phyloP scores from a whole-genome alignment of 371 early-diverging fungal species.

The Coemansia sp. region DNA sequence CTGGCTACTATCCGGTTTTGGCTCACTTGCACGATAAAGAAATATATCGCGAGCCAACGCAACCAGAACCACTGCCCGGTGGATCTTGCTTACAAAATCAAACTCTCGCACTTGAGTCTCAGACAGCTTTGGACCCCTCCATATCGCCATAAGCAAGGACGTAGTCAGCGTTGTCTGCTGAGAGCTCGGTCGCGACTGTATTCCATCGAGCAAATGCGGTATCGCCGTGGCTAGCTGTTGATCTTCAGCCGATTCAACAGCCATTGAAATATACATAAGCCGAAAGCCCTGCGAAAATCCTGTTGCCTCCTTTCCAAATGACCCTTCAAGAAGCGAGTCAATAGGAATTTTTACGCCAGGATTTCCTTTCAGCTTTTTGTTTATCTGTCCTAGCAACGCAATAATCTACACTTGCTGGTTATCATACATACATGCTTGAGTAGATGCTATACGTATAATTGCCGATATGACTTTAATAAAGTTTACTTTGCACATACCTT shows the following conservation, averaged over 20 bases:
- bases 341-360: conserved; percentile 64
- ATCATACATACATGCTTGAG: neutral
- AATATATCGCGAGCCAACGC: conserved; percentile 23
- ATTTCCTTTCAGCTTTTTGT: conserved; percentile 70
- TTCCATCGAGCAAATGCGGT: conserved; percentile 47
- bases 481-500: conserved; percentile 7
- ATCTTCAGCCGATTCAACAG: conserved; percentile 11
- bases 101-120: conserved; percentile 14
- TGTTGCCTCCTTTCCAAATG: conserved; percentile 18
- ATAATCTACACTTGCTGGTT: conserved; percentile 59
- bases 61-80: conserved; percentile 11
- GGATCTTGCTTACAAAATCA: neutral
- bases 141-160: conserved; percentile 23
- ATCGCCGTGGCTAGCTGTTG: conserved; percentile 33
- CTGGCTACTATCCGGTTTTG: neutral
- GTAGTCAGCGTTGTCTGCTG: conserved; percentile 12
- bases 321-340: conserved; percentile 48
- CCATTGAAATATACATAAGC: conserved; percentile 40
- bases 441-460: neutral
- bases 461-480: neutral
- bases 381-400: conserved; percentile 75
- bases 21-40: conserved; percentile 9
- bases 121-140: conserved; percentile 1
- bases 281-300: conserved; percentile 40
- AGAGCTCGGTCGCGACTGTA: conserved; percentile 3